phyloP scores from a whole-genome alignment of 352 stramenopile genomes.

The Phytophthora gonapodyides region DNA sequence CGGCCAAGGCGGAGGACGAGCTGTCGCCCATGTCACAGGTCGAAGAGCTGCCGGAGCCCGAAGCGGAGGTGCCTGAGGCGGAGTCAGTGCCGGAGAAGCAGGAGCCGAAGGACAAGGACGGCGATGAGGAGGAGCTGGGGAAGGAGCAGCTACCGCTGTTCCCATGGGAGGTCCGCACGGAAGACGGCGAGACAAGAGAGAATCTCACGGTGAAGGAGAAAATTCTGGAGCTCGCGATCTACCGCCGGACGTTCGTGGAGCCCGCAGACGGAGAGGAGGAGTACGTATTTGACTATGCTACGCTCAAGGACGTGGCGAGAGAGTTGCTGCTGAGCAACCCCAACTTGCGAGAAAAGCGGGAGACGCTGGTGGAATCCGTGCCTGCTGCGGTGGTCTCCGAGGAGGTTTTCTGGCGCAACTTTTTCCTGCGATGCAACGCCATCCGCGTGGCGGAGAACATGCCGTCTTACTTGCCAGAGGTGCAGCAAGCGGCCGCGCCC shows the following conservation, averaged over 20 bases:
- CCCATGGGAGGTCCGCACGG: constrained; percentile 53
- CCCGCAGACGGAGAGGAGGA: constrained; percentile 62
- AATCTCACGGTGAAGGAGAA: constrained; percentile 47
- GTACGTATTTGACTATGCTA: constrained; percentile 61
- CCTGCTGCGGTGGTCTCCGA: constrained; percentile 49
- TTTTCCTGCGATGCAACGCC: constrained; percentile 72
- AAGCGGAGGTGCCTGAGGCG: constrained; percentile 27
- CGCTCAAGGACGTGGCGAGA: constrained; percentile 50
- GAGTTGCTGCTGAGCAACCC: constrained; percentile 61
- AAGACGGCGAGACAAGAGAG: constrained; percentile 43
- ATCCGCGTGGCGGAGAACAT: constrained; percentile 42
- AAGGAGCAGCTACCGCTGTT: constrained; percentile 35
- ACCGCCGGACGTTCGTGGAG: constrained; percentile 67
- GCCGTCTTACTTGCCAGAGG: constrained; percentile 58
- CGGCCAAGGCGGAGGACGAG: constrained; percentile 31
- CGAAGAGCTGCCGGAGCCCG: constrained; percentile 24
- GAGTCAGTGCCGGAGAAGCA: constrained; percentile 15
- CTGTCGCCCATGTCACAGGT: constrained; percentile 34
- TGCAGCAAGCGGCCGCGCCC: constrained; percentile 18
- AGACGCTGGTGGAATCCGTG: constrained; percentile 43
- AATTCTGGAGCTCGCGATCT: constrained; percentile 66
- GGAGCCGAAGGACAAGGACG: constrained; percentile 9
- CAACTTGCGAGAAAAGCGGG: constrained; percentile 65
- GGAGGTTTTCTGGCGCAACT: constrained; percentile 71
- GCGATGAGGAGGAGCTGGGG: constrained; percentile 2